These are phyloP conservation scores for Pterula multifida DNA, from an alignment of 1,284 basidiomycete species.

Conservation along the genomic window DNA sequence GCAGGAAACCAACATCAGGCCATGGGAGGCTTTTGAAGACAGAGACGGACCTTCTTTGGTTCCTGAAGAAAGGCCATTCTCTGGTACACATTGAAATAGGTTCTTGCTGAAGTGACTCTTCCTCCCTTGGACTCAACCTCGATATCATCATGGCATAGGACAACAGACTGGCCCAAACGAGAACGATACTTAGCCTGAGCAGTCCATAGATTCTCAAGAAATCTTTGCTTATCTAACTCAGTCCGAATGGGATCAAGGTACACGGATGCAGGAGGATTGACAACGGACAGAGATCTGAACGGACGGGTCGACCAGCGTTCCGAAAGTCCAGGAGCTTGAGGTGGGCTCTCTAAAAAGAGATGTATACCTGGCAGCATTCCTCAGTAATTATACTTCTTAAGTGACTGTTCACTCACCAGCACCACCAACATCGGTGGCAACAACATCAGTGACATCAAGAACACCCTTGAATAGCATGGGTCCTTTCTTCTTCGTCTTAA, in stretches of 20 bases:
- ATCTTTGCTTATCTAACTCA: constrained; percentile 63
- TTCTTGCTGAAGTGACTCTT: constrained; percentile 53
- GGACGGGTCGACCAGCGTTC: constrained; percentile 78
- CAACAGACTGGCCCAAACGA: constrained; percentile 54
- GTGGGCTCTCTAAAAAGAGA: constrained; percentile 70
- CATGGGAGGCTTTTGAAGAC: constrained; percentile 3
- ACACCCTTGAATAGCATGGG: constrained; percentile 82
- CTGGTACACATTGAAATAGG: constrained; percentile 80
- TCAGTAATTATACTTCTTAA: constrained; percentile 7
- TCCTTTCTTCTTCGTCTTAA: constrained; percentile 57
- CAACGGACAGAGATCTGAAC: constrained; percentile 62
- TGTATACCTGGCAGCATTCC: constrained; percentile 55
- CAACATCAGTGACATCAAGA: constrained; percentile 76
- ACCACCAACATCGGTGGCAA: constrained; percentile 75
- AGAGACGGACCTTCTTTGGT: constrained; percentile 51
- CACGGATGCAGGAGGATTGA: constrained; percentile 55
- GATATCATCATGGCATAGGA: constrained; percentile 54
- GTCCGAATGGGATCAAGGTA: constrained; percentile 54
- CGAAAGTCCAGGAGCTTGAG: constrained; percentile 48
- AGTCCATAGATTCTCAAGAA: constrained; percentile 78
- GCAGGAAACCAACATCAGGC: constrained; percentile 8
- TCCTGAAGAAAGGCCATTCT: constrained; percentile 65
- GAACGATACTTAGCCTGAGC: constrained; percentile 72
- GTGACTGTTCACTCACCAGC: constrained; percentile 41
- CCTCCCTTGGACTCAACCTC: constrained; percentile 58